Base-by-base conservation (phyloP, 1,284 basidiomycete species). In the Malassezia yamatoensis region DNA sequence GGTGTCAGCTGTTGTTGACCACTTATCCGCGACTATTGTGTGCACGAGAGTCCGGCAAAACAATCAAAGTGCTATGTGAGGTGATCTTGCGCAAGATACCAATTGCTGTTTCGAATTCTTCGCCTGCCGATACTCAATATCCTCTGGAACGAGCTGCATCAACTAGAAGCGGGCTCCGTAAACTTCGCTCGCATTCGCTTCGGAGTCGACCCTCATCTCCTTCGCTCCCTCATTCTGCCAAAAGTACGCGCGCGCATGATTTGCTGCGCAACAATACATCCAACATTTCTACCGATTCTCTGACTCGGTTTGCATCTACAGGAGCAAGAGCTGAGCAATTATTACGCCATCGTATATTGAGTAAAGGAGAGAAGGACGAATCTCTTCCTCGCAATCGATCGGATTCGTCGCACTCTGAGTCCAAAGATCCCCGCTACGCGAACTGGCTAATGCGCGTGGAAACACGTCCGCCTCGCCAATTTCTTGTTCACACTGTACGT, bases 1-100 rank as follows among this genome's bases (percentile, higher is more conserved):
- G 78, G 37, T 75, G 78, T 4, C 76, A 77, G 41, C 70, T 81
- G 39, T 72, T 80, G 32, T 65, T 81, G 2, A 81, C 80, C 15
- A 78, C 79, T 61, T 77, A 79, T 48, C 79, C 79, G 4, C 71
- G 80, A 6, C 67, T 81, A n/a, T 67, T 81, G 9, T 78, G 77
- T 51, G 76, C 80, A 65, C 80, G 79, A 61, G 79, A 80, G 47
- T 61, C 62, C 2, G 65, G 62, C 5, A 62, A 62, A 7, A 65
- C 62, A 36, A 65, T 79, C 51, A 75, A 75, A 41, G 68, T 80
- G 58, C 79, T 79, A 63, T 74, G 68, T 47, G 78, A 79, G 58
- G 77, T 78, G 34, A 70, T 79, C 13, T 66, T 80, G 21, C 40
- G 50, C 11, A 38, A 35, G 37, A 66, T 66, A 12, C 63, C 68